Conservation (phyloP, 805 yeast species). For the Candida schatavii region DNA sequence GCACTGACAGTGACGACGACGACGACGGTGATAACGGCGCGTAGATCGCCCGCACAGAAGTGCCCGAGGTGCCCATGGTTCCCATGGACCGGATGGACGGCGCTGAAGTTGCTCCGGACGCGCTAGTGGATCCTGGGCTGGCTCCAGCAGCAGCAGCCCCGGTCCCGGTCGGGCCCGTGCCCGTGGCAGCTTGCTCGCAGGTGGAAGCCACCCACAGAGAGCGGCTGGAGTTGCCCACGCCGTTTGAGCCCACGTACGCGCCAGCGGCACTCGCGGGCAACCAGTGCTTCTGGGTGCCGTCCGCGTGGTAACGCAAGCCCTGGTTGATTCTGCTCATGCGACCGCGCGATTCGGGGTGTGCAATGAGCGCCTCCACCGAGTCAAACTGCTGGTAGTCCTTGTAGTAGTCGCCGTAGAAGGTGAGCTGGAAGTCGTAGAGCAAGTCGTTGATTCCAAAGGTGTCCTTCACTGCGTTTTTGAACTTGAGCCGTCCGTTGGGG, state of each 20-base stretch:
- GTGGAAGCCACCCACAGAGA: neutral
- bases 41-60: conserved; percentile 30
- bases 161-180: neutral
- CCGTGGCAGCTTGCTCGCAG: neutral
- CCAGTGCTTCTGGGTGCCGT: conserved; percentile 87
- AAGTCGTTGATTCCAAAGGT: conserved; percentile 77
- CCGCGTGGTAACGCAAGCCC: conserved; percentile 77
- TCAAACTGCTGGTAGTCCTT: conserved; percentile 77
- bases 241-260: neutral
- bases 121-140: no score
- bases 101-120: conserved; percentile 10
- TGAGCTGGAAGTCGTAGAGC: conserved; percentile 71
- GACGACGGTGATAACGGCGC: conserved; percentile 24
- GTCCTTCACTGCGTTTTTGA: conserved; percentile 68
- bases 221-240: neutral
- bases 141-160: no score
- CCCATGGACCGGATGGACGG: conserved; percentile 25
- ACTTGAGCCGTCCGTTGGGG: conserved; percentile 67
- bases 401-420: conserved; percentile 66
- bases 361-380: conserved; percentile 66
- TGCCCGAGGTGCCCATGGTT: conserved; percentile 16
- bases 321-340: conserved; percentile 70
- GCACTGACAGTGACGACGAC: conserved; percentile 9
- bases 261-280: conserved; percentile 21
- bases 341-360: conserved; percentile 65